Evolutionary conservation across 1,139 yeast genomes (phyloP).

Genomic region (Candida labiduridarum): DNA sequence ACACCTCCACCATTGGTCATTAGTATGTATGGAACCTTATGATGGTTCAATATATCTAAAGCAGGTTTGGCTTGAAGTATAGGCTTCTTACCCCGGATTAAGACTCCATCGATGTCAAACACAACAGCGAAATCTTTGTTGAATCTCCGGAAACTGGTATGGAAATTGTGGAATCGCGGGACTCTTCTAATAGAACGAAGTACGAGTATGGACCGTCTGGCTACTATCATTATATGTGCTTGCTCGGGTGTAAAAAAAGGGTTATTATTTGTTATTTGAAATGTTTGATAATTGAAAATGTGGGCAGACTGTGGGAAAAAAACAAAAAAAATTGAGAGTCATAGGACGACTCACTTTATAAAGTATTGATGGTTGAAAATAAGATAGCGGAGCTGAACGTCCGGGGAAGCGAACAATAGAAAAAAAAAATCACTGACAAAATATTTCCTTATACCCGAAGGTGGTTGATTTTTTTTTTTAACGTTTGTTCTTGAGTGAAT

Average conservation of each 20-base stretch:
- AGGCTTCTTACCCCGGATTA: slow-evolving; percentile 72
- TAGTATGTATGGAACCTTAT: slow-evolving; percentile 76
- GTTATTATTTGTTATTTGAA: too few relatives aligned
- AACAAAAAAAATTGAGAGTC: background rate
- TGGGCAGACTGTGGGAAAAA: background rate
- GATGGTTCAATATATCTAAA: slow-evolving; percentile 53
- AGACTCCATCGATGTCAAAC: slow-evolving; percentile 83
- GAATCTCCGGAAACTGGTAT: slow-evolving; percentile 3
- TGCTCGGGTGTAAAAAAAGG: background rate
- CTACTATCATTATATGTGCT: slow-evolving; percentile 4
- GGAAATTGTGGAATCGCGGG: background rate
- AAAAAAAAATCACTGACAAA: background rate
- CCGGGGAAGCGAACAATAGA: background rate
- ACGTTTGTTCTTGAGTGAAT: background rate
- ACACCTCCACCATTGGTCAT: slow-evolving; percentile 95
- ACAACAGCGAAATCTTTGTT: slow-evolving; percentile 26
- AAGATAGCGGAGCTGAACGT: background rate
- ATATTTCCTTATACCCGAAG: background rate
- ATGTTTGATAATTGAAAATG: too few relatives aligned
- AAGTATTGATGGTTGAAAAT: background rate
- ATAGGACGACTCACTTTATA: slow-evolving; percentile 2
- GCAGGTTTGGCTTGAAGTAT: slow-evolving; percentile 72
- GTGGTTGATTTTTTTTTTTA: background rate
- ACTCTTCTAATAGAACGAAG: slow-evolving; percentile 1
- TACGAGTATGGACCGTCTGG: slow-evolving; percentile 2